Evolutionary conservation across 768 basidiomycete species (phyloP), one percentile per base, ranked within the genome.

Genomic region (Leccinum rimulosum): DNA sequence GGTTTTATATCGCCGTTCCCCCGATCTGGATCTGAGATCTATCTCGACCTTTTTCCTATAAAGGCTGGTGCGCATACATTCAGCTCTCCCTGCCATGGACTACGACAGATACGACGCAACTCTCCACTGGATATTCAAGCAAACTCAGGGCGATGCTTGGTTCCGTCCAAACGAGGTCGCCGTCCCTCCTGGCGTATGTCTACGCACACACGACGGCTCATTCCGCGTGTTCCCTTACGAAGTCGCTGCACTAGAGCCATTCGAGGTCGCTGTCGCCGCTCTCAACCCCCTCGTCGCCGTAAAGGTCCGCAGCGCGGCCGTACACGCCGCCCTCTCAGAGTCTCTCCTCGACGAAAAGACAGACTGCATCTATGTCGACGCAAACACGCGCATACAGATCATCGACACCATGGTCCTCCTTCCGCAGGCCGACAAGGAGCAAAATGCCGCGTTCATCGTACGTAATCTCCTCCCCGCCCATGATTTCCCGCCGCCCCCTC

Each of bases 401-500:
- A 70, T 94, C 51, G 89, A 93, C 65, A 87, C 88, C 25, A 87
- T 95, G 78, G 74, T 84, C 58, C 78, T 83, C 68, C 84, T 95
- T 40, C 88, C 89, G 6, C 81, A 85, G 54, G 74, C 70, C 19
- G 72, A 72, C 61, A 72, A 72, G 66, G 70, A 72, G 11, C 70
- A 72, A 17, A 72, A 72, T 17, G 70, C 70, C 3, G 92, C 93
- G 1, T 95, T 95, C 70, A 85, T 93, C 66, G 88, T 88, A 58
- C 61, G 86, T 80, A 11, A 19, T 0, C 22, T 3, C n/a, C 55
- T 33, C n/a, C 14, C 11, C 47, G 25, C 30, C 19, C 35, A n/a
- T 22, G 22, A 22, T 28, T n/a, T 52, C 47, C 12, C 38, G 8
- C 31, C 54, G 8, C 31, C 54, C 14, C 1, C 50, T 58, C 9